A percentile compares a stretch with the other conserved stretches of the same genome.
phyloP scores from a whole-genome alignment of 2,329 filamentous ascomycete species.

The Aspergillus chevalieri region DNA sequence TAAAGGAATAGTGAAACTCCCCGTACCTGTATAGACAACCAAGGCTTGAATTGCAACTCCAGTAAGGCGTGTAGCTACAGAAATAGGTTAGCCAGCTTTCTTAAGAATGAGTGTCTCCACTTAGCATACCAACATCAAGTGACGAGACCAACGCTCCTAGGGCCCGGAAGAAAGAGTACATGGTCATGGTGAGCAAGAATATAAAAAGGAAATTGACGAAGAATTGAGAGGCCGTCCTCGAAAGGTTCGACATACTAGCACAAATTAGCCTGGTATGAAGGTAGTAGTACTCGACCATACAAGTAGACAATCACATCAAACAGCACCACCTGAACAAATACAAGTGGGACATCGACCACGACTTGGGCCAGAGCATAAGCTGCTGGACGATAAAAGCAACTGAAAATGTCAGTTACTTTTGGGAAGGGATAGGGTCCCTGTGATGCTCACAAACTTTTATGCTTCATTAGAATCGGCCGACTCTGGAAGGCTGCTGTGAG shows the following conservation, averaged over 20 bases:
- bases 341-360: slow-evolving; percentile 52
- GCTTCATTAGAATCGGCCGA: slow-evolving; percentile 62
- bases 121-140: slow-evolving; percentile 40
- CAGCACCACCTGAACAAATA: slow-evolving; percentile 52
- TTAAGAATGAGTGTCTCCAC: background rate
- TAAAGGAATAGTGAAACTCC: too few species aligned
- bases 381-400: slow-evolving; percentile 59
- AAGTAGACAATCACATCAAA: slow-evolving; percentile 60
- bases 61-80: slow-evolving; percentile 42
- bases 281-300: slow-evolving; percentile 14
- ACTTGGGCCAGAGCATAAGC: slow-evolving; percentile 56
- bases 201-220: slow-evolving; percentile 55
- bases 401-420: slow-evolving; percentile 8
- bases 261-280: too few species aligned
- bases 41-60: slow-evolving; percentile 46
- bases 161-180: slow-evolving; percentile 50
- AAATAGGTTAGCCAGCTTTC: slow-evolving; percentile 2
- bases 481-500: slow-evolving; percentile 56
- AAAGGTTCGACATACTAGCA: slow-evolving; percentile 48
- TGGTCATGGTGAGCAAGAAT: slow-evolving; percentile 49
- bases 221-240: slow-evolving; percentile 54
- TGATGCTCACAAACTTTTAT: slow-evolving; percentile 54
- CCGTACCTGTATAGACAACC: slow-evolving; percentile 51
- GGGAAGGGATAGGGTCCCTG: background rate
- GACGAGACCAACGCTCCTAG: slow-evolving; percentile 46